phyloP scores from a whole-genome alignment of 345 rosid species.

The Hypericum androsaemum region DNA sequence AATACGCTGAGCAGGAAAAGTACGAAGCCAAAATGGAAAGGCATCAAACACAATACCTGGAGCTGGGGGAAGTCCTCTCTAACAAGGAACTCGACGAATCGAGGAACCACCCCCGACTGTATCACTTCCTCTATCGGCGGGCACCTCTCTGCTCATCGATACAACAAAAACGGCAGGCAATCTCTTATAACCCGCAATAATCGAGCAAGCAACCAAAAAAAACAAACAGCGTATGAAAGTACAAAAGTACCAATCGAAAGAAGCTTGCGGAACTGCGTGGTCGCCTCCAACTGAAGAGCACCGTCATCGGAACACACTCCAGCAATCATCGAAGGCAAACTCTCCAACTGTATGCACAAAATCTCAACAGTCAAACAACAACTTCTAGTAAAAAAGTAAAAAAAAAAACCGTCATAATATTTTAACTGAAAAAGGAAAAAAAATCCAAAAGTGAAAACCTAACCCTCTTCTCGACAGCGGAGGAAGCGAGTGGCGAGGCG shows the following conservation, averaged over 20 bases:
- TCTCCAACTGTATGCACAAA: slow-evolving; percentile 16
- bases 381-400: background rate
- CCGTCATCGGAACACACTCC: slow-evolving; percentile 20
- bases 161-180: background rate
- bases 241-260: slow-evolving; percentile 16
- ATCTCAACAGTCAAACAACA: background rate
- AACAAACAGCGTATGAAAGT: background rate
- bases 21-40: background rate
- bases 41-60: slow-evolving; percentile 10
- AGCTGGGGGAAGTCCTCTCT: slow-evolving; percentile 23
- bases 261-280: slow-evolving; percentile 22
- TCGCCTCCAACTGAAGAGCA: slow-evolving; percentile 19
- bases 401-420: background rate
- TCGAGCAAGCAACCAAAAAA: background rate
- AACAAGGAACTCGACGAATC: slow-evolving; percentile 21
- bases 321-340: slow-evolving; percentile 22
- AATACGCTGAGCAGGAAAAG: no score
- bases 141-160: slow-evolving; percentile 5
- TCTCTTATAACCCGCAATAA: background rate
- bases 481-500: slow-evolving; percentile 3
- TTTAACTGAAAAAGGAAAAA: background rate
- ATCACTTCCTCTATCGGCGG: slow-evolving; percentile 26
- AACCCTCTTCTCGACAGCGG: slow-evolving; percentile 17
- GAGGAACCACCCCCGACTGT: slow-evolving; percentile 24
- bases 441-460: background rate